A percentile compares a stretch with the other conserved stretches of the same genome.
phyloP scores from a whole-genome alignment of 2,329 filamentous ascomycete genomes.

The Cercospora sp. region DNA sequence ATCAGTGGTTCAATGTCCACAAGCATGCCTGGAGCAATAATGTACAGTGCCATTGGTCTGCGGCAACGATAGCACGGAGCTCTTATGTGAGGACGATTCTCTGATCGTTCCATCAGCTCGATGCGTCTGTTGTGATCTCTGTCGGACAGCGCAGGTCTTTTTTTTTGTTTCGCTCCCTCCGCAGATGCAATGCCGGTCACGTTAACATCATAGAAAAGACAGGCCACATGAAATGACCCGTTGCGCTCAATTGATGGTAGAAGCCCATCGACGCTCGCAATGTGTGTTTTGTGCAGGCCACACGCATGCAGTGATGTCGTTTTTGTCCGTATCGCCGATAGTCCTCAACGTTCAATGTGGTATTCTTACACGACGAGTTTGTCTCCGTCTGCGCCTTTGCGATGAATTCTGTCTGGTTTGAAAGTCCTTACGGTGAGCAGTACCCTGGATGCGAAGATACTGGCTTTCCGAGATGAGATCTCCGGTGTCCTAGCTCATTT shows the following conservation, averaged over 20 bases:
- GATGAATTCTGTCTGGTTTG: not conserved
- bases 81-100: not conserved
- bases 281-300: not conserved
- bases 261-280: not conserved
- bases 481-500: not conserved
- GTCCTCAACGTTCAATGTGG: not conserved
- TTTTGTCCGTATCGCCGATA: not conserved
- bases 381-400: not conserved
- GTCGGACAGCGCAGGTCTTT: not conserved
- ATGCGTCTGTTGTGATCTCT: not conserved
- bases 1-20: not conserved
- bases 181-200: not conserved
- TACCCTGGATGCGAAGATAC: not conserved
- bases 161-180: not conserved
- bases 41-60: not conserved
- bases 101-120: not conserved
- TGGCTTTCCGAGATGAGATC: not conserved
- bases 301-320: not conserved
- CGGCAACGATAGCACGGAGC: not conserved
- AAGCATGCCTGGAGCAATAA: not conserved
- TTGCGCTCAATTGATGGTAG: not conserved
- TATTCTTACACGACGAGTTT: not conserved
- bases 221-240: not conserved
- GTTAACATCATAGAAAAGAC: not conserved
- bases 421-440: not conserved